Base-by-base conservation (phyloP, 2,329 filamentous ascomycete genomes). In the Capronia americana region DNA sequence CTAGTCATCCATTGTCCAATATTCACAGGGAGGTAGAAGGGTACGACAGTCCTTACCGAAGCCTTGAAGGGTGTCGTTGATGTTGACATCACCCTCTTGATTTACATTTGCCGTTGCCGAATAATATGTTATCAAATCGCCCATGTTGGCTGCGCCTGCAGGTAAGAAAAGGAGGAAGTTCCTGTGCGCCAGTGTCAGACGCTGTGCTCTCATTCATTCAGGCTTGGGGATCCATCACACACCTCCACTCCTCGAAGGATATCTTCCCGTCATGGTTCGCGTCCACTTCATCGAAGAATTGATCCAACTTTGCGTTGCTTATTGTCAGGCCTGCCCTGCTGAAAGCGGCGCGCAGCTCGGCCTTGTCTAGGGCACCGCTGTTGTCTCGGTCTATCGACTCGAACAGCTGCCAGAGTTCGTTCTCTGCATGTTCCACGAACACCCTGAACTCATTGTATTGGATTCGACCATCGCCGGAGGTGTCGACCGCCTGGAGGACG, bases 201-300 rank as follows among this genome's bases (percentile, higher is more conserved):
- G 44, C 20, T 23, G 48, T 41, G n/a, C n/a, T 12, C 53, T 23
- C 41, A 34, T 12, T 24, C 48, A 32, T 17, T 46, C 5, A n/a
- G 5, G 24, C 17, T 63, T 44, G 64, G 59, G 14, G 28, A 12
- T 54, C 17, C 48, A 17, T 26, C 24, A 83, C 90, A 80, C 88
- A 97, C 94, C 94, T 90, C 95, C 95, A 98, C 85, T 99, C 95
- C 71, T 92, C 89, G 79, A 96, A 98, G 69, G 86, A 93, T 73
- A 98, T 96, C 70, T 84, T 82, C 2, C 93, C 93, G 77, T 99
- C 93, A 72, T 90, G 87, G 80, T 99, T 94, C 75, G 87, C 85
- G 77, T 99, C 95, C 73, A 99, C 90, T 76, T 97, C 90, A 70
- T 86, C 82, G 76, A 99, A 97, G 81, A 99, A 98, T 69, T 88